Evolutionary conservation across 1,284 basidiomycete species (phyloP), one percentile per base, ranked within the genome.

Genomic region (Ceratobasidium theobromae): DNA sequence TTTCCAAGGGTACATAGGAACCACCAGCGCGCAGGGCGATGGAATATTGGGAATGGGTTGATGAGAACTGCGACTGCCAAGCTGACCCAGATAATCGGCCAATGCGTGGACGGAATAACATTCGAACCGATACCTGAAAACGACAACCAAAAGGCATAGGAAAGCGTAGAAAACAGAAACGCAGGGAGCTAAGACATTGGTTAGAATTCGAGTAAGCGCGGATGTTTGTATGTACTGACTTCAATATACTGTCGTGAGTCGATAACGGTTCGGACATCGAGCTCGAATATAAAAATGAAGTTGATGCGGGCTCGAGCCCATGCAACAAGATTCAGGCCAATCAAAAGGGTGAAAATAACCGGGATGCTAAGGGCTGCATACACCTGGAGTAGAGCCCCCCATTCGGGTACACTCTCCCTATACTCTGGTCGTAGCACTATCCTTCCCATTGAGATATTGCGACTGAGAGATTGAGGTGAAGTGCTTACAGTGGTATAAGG

Each of bases 241-340:
- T 93, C 89, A 67, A 93, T 87, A 73, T 90, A 98, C 75, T 92
- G 85, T 41, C 87, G 84, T 72, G 86, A 83, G 74, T 97, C 92
- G 60, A 96, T 78, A 38, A 83, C 84, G 30, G 87, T 87, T 60
- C 89, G 81, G 12, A 88, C 76, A 70, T 95, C 86, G 62, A 95
- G 76, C 74, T 91, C 86, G 72, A 98, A 95, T 58, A 98, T 95
- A 75, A 98, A 96, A 21, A 86, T 82, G 70, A 94, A 93, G 75
- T 96, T 96, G 73, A 97, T 93, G 46, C 90, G 80, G 3, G 86
- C 81, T 1, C 77, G 75, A 0, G 86, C 82, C 90, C 91, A 98
- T 0, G 88, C 88, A 16, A 86, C 72, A 9, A 98, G 72, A 74
- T 98, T 96, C 41, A 91, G 68, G 27, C 90, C 91, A 51, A 98